These are phyloP conservation scores for Auriscalpium orientale DNA, from an alignment of 768 basidiomycete genomes.

Conservation along the genomic window DNA sequence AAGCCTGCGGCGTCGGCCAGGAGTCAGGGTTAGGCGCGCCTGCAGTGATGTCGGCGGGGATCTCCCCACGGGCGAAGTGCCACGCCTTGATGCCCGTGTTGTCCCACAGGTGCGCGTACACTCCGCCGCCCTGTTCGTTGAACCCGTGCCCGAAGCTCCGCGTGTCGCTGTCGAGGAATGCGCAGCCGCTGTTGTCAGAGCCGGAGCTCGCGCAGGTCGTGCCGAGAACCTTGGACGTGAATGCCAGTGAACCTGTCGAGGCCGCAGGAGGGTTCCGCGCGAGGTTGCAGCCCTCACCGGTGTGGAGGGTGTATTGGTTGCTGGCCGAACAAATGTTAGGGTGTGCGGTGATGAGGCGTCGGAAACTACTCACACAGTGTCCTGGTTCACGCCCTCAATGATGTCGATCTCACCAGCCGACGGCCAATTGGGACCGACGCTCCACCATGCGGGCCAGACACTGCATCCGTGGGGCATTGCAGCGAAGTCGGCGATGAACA, in stretches of 20 bases:
- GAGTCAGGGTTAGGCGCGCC: neutral
- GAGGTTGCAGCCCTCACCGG: neutral
- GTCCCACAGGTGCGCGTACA: conserved; percentile 1
- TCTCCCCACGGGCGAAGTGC: neutral
- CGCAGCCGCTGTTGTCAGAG: neutral
- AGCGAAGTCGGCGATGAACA: conserved; percentile 25
- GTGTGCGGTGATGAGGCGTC: neutral
- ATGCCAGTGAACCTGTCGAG: neutral
- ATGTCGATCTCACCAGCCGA: conserved; percentile 29
- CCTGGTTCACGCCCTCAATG: conserved; percentile 12
- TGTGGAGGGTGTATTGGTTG: conserved; percentile 7
- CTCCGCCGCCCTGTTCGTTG: conserved; percentile 2
- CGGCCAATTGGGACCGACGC: conserved; percentile 20
- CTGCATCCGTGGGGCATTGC: conserved; percentile 23
- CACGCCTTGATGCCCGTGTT: conserved; percentile 3
- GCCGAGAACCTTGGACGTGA: neutral
- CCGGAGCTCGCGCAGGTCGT: neutral
- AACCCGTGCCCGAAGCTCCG: conserved; percentile 3
- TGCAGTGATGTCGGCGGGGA: conserved; percentile 5
- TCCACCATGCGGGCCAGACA: conserved; percentile 25
- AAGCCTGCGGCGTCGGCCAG: conserved; percentile 2
- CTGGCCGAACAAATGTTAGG: neutral
- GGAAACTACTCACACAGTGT: neutral
- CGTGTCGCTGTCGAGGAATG: neutral
- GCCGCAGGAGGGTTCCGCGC: neutral